Conservation (phyloP, 208 protist genomes). For the Crithidia expoeki region DNA sequence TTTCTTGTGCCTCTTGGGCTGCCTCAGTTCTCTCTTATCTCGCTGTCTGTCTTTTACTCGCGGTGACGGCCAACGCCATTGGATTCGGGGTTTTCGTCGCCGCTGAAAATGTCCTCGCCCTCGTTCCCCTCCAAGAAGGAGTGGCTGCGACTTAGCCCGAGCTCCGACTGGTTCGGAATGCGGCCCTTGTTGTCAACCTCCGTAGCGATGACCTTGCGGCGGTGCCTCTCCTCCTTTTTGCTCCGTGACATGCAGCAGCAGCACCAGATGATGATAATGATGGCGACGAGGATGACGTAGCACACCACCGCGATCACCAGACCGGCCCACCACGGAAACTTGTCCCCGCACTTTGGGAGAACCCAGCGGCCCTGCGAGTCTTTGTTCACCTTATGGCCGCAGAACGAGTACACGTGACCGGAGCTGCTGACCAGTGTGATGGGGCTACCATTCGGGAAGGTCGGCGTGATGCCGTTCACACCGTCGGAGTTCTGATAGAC, state of each 20-base stretch:
- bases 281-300: conserved; percentile 42
- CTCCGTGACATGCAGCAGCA: conserved; percentile 40
- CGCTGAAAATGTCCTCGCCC: conserved; percentile 6
- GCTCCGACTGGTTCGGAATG: conserved; percentile 56
- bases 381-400: conserved; percentile 29
- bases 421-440: conserved; percentile 25
- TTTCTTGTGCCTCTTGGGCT: too few species aligned
- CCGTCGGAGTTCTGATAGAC: conserved; percentile 47
- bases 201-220: conserved; percentile 24
- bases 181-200: conserved; percentile 35
- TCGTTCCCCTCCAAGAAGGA: conserved; percentile 14
- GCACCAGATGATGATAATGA: conserved; percentile 58
- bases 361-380: conserved; percentile 40
- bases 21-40: too few species aligned
- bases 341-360: conserved; percentile 33
- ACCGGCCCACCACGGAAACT: conserved; percentile 57
- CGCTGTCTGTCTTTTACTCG: too few species aligned
- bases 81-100: conserved; percentile 17
- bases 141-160: conserved; percentile 42
- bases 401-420: conserved; percentile 35
- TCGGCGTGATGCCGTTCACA: conserved; percentile 38
- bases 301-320: conserved; percentile 46
- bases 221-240: conserved; percentile 33
- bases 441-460: conserved; percentile 46
- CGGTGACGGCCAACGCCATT: not conserved